Conservation (phyloP, 2,329 filamentous ascomycete genomes). For the Fusarium nodosum region DNA sequence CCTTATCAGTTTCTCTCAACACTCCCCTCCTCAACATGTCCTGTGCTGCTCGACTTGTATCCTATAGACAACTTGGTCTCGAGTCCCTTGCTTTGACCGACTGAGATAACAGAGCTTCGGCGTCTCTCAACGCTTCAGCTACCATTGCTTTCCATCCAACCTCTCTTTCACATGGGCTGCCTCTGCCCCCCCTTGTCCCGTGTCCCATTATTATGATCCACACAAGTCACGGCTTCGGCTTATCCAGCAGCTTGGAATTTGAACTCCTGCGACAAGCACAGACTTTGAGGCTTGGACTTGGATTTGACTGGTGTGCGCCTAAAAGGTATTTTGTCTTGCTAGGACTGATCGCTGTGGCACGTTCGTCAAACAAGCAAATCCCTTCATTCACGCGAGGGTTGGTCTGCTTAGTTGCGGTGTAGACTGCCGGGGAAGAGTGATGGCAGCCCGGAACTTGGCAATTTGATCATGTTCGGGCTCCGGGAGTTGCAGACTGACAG, state of each 20-base stretch:
- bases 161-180: slow-evolving; percentile 37
- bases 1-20: slow-evolving; percentile 33
- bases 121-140: slow-evolving; percentile 13
- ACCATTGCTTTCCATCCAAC: slow-evolving; percentile 37
- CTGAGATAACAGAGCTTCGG: slow-evolving; percentile 21
- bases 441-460: slow-evolving; percentile 34
- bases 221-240: slow-evolving; percentile 26
- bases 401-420: slow-evolving; percentile 38
- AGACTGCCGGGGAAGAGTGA: slow-evolving; percentile 27
- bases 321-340: slow-evolving; percentile 1
- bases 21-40: slow-evolving; percentile 34
- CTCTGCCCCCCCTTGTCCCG: slow-evolving; percentile 21
- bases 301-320: slow-evolving; percentile 8
- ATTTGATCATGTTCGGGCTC: slow-evolving; percentile 23
- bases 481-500: slow-evolving; percentile 33
- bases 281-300: slow-evolving; percentile 21
- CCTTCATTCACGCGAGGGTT: slow-evolving; percentile 17
- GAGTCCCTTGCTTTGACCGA: slow-evolving; percentile 16
- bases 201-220: slow-evolving; percentile 36
- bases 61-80: slow-evolving; percentile 4
- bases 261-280: slow-evolving; percentile 39
- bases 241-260: slow-evolving; percentile 44
- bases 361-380: slow-evolving; percentile 29
- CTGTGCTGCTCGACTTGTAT: not conserved
- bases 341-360: slow-evolving; percentile 21